phyloP scores from a whole-genome alignment of 2,329 filamentous ascomycete genomes.

The Phialophora chinensis region DNA sequence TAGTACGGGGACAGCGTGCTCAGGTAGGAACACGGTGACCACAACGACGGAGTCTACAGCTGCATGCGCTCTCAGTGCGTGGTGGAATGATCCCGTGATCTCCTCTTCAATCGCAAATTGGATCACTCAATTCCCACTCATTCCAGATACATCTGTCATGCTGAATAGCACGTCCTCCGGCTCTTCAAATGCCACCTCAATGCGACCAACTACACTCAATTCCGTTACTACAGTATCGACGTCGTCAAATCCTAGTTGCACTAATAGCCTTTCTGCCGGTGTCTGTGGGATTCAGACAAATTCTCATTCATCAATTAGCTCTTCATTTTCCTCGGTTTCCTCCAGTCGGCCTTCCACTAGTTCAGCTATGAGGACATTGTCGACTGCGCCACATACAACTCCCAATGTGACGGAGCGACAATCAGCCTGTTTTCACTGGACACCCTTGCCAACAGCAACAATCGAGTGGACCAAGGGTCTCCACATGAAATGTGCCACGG shows the following conservation, averaged over 20 bases:
- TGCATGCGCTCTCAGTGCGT: slow-evolving; percentile 6
- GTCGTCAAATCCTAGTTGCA: background rate
- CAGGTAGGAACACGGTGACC: background rate
- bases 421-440: slow-evolving; percentile 2
- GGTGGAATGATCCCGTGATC: slow-evolving; percentile 18
- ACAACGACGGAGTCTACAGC: background rate
- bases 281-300: background rate
- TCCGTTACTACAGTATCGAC: background rate
- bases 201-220: background rate
- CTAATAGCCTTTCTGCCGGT: background rate
- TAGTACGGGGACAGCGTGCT: slow-evolving; percentile 6
- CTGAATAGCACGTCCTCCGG: background rate
- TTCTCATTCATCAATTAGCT: background rate
- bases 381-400: background rate
- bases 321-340: background rate
- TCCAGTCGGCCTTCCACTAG: background rate
- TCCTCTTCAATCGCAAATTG: slow-evolving; percentile 16
- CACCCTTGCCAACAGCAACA: background rate
- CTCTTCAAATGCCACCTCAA: background rate
- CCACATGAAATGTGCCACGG: background rate
- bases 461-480: background rate
- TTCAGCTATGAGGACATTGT: background rate
- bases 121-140: slow-evolving; percentile 13
- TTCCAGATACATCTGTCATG: background rate
- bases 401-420: background rate